Evolutionary conservation across 192 early-diverging fungal genomes (phyloP).

Genomic region (Coemansia sp.): DNA sequence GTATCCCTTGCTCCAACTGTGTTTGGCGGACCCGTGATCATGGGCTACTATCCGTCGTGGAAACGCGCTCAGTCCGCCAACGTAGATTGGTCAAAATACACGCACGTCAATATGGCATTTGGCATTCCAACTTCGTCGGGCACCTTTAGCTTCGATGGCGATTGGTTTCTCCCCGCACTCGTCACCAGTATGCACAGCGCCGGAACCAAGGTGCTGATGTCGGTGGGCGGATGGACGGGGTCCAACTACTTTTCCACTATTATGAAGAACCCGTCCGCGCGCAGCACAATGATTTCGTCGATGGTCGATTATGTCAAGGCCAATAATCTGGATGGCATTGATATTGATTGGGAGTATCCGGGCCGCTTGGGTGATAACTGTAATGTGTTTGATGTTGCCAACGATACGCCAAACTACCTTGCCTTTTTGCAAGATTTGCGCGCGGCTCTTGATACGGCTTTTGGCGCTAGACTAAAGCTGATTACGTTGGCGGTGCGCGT

Average conservation of each 20-base stretch:
- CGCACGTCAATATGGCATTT: conserved; percentile 74
- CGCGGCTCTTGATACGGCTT: conserved; percentile 13
- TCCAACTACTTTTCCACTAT: conserved; percentile 57
- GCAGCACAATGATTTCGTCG: conserved; percentile 52
- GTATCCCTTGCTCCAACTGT: background rate
- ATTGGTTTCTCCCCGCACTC: conserved; percentile 43
- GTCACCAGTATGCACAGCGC: conserved; percentile 58
- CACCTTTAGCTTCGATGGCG: conserved; percentile 36
- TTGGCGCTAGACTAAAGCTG: conserved; percentile 53
- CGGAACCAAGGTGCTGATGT: conserved; percentile 63
- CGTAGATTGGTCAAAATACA: conserved; percentile 58
- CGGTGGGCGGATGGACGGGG: conserved; percentile 73
- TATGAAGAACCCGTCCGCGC: conserved; percentile 22
- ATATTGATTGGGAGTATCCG: conserved; percentile 81
- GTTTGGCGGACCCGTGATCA: conserved; percentile 13
- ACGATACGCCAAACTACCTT: conserved; percentile 71
- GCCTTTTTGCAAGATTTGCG: conserved; percentile 63
- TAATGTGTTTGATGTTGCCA: conserved; percentile 50
- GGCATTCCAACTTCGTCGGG: conserved; percentile 47
- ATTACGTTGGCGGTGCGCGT: conserved; percentile 69
- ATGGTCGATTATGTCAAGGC: conserved; percentile 48
- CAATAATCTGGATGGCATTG: conserved; percentile 65
- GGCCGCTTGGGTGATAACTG: conserved; percentile 51
- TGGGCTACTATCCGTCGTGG: conserved; percentile 52
- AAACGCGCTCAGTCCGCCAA: conserved; percentile 23